Evolutionary conservation across 805 yeast genomes (phyloP).

Genomic region (Candida cerambycidarum): DNA sequence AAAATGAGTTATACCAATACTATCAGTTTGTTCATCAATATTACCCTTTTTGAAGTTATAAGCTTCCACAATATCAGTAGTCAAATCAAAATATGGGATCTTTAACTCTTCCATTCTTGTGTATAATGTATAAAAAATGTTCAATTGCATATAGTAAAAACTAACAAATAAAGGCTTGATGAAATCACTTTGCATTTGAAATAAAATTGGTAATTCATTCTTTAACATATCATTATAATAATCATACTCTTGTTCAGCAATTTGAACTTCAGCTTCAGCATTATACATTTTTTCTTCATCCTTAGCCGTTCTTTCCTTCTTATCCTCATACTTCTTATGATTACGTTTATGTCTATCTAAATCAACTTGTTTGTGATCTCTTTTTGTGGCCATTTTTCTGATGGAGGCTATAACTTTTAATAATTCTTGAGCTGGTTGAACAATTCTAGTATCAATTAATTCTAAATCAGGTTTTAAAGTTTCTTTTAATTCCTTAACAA

Average conservation of each 20-base stretch:
- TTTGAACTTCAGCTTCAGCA: constrained; percentile 84
- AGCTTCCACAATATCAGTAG: constrained; percentile 79
- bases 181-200: constrained; percentile 85
- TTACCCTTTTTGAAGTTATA: constrained; percentile 83
- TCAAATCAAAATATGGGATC: constrained; percentile 91
- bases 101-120: constrained; percentile 93
- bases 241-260: constrained; percentile 94
- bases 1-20: constrained; percentile 87
- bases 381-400: constrained; percentile 91
- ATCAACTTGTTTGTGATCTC: constrained; percentile 94
- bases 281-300: constrained; percentile 89
- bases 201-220: constrained; percentile 82
- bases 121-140: constrained; percentile 90
- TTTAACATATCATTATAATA: constrained; percentile 95
- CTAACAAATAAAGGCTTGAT: constrained; percentile 92
- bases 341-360: constrained; percentile 79
- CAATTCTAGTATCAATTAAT: constrained; percentile 84
- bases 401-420: constrained; percentile 77
- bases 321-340: constrained; percentile 70
- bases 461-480: constrained; percentile 90
- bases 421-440: constrained; percentile 88
- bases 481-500: constrained; percentile 82
- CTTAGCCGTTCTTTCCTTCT: constrained; percentile 79
- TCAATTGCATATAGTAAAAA: constrained; percentile 95
- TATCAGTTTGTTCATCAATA: constrained; percentile 85